These are phyloP conservation scores for Termitomyces sp. DNA, from an alignment of 768 basidiomycete genomes.

Conservation along the genomic window DNA sequence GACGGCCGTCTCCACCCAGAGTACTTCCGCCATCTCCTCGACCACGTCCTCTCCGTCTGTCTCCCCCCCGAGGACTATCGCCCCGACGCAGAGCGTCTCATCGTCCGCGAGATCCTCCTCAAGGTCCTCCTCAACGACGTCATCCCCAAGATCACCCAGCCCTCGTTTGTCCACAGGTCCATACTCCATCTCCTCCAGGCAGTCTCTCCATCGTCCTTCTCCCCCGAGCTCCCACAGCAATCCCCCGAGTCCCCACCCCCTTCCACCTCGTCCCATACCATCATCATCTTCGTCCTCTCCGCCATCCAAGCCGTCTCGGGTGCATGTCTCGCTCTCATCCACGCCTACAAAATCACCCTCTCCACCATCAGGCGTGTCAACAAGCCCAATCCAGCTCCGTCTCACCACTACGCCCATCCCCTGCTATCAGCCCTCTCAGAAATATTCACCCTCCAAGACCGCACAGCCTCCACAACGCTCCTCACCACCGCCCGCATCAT, in stretches of 20 bases:
- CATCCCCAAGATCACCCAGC: slow-evolving; percentile 67
- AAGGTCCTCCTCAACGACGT: slow-evolving; percentile 68
- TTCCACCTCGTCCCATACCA: slow-evolving; percentile 29
- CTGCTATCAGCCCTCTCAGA: slow-evolving; percentile 42
- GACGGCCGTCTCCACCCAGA: slow-evolving; percentile 66
- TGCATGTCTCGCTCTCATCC: slow-evolving; percentile 58
- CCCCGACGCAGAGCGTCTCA: slow-evolving; percentile 72
- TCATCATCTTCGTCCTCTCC: slow-evolving; percentile 69
- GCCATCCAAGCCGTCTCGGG: slow-evolving; percentile 69
- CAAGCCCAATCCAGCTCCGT: slow-evolving; percentile 21
- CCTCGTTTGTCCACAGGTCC: slow-evolving; percentile 83
- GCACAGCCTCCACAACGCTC: slow-evolving; percentile 41
- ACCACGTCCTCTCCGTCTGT: slow-evolving; percentile 66
- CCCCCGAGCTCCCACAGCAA: slow-evolving; percentile 16
- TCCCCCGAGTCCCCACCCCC: slow-evolving; percentile 21
- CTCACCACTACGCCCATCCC: slow-evolving; percentile 33
- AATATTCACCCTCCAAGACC: slow-evolving; percentile 40
- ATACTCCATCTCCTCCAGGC: slow-evolving; percentile 63
- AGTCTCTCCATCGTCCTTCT: slow-evolving; percentile 7
- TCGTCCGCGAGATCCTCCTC: slow-evolving; percentile 79
- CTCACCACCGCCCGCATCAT: slow-evolving; percentile 42
- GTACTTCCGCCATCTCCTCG: slow-evolving; percentile 76
- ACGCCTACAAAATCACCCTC: slow-evolving; percentile 60
- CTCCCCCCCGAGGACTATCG: slow-evolving; percentile 77
- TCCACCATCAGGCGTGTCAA: slow-evolving; percentile 65